Evolutionary conservation across 495 filamentous ascomycete species (phyloP).

Genomic region (Penicillium cinerascens): DNA sequence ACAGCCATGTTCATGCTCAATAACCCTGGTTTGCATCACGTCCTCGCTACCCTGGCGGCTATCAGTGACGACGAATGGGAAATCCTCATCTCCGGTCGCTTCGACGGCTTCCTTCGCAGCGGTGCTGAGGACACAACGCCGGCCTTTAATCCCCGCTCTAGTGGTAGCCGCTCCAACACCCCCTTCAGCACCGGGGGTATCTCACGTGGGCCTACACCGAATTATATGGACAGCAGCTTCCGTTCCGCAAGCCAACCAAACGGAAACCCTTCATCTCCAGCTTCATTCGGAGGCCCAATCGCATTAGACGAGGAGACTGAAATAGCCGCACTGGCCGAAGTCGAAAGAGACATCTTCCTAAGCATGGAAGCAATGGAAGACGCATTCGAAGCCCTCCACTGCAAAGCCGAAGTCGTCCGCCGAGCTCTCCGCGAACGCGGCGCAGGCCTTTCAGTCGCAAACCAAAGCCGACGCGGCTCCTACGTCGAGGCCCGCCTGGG

Average conservation of each 20-base stretch:
- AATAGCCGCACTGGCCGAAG: constrained; percentile 80
- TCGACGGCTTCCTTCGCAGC: constrained; percentile 95
- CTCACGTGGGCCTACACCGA: constrained; percentile 39
- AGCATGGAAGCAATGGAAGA: constrained; percentile 95
- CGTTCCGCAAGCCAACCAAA: constrained; percentile 40
- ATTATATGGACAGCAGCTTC: constrained; percentile 34
- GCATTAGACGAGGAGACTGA: constrained; percentile 93
- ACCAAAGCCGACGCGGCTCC: constrained; percentile 64
- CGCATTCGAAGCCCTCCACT: constrained; percentile 89
- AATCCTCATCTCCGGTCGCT: constrained; percentile 89
- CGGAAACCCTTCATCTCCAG: constrained; percentile 30
- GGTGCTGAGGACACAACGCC: constrained; percentile 68
- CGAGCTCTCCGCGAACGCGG: constrained; percentile 72
- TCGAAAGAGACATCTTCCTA: constrained; percentile 88
- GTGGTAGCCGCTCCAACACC: constrained; percentile 42
- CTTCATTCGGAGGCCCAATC: constrained; percentile 61
- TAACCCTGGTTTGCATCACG: constrained; percentile 75
- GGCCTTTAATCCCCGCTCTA: constrained; percentile 21
- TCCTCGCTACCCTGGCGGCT: constrained; percentile 80
- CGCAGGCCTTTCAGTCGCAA: constrained; percentile 72
- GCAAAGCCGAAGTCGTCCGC: constrained; percentile 77
- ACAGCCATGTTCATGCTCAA: constrained; percentile 84
- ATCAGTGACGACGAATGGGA: constrained; percentile 93
- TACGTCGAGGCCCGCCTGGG: constrained; percentile 52
- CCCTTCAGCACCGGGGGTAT: constrained; percentile 41